A percentile compares a stretch with the other conserved stretches of the same genome.
phyloP scores from a whole-genome alignment of 495 filamentous ascomycete species.

The Hyaloscypha finlandica region DNA sequence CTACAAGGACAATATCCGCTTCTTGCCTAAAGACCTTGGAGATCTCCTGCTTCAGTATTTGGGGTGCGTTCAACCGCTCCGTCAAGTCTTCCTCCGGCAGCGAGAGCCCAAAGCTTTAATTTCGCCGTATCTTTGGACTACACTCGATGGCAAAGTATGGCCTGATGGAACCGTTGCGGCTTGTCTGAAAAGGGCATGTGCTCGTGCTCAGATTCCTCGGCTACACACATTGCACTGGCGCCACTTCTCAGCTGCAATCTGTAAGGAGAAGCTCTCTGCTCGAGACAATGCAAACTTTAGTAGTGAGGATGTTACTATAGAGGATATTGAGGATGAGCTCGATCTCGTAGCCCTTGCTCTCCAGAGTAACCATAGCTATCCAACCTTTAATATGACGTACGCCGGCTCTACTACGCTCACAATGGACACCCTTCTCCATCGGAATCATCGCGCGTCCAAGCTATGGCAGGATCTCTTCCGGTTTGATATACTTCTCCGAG shows the following conservation, averaged over 20 bases:
- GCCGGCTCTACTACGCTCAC: slow-evolving; percentile 9
- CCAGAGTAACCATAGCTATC: slow-evolving; percentile 13
- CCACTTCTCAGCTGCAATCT: neutral
- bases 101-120: neutral
- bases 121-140: slow-evolving; percentile 6
- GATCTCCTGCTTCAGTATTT: neutral
- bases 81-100: slow-evolving; percentile 2
- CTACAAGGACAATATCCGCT: neutral
- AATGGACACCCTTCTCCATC: slow-evolving; percentile 5
- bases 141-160: slow-evolving; percentile 3
- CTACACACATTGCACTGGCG: slow-evolving; percentile 8
- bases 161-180: slow-evolving; percentile 6
- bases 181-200: slow-evolving; percentile 7
- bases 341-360: neutral
- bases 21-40: neutral
- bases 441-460: slow-evolving; percentile 1
- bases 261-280: neutral
- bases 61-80: slow-evolving; percentile 2
- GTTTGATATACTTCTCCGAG: slow-evolving; percentile 10
- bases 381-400: slow-evolving; percentile 15
- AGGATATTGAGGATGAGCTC: neutral
- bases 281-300: slow-evolving; percentile 13
- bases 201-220: slow-evolving; percentile 11
- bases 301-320: neutral
- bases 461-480: slow-evolving; percentile 8